Base-by-base conservation (phyloP, 805 yeast genomes). In the Wickerhamiella nectarea region DNA sequence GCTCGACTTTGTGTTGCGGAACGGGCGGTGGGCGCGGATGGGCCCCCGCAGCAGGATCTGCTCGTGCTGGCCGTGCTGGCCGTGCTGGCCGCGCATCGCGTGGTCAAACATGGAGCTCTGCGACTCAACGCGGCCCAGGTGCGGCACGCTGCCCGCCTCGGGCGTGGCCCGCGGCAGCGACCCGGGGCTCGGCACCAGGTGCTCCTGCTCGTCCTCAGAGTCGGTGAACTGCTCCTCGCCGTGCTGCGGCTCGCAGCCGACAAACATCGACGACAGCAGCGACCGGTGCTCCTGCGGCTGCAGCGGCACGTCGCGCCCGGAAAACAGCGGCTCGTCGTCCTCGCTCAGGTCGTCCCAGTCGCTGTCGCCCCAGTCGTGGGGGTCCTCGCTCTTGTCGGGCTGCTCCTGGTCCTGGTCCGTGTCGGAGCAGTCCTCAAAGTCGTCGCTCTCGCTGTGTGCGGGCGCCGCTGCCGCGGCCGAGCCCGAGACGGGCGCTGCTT, bases 251-350 rank as follows among this genome's bases (percentile, higher is more conserved):
- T 6, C 36, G 14, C 36, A 17, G 14, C 42, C 29, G n/a, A 35
- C 31, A 39, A 39, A 39, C 42, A 39, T 39, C 4, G 36, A 29
- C 17, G 42, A 65, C 19, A 65, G 48, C 24, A 65, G 51, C 7
- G 69, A 65, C 6, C 63, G 59, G 25, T 63, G 55, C 14, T 53
- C 46, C 15, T 50, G 49, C 3, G 63, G 66, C 43, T 47, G 54
- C 29, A 38, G 50, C 17, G 55, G 59, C 14, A 48, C 56, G 36
- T 49, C 55, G 20, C 50, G 53, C 52, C 43, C 61, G 52, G 19
- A 56, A 53, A 34, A 59, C 56, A 49, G 52, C 2, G 59, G 8
- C 59, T 41, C 48, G 3, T 36, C 47, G 19, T 41, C 50, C 9
- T 47, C 52, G 33, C 47, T 49, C 8, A 43, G 31, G 19, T 53